Conservation (phyloP, 768 basidiomycete genomes). For the Bullera alba region DNA sequence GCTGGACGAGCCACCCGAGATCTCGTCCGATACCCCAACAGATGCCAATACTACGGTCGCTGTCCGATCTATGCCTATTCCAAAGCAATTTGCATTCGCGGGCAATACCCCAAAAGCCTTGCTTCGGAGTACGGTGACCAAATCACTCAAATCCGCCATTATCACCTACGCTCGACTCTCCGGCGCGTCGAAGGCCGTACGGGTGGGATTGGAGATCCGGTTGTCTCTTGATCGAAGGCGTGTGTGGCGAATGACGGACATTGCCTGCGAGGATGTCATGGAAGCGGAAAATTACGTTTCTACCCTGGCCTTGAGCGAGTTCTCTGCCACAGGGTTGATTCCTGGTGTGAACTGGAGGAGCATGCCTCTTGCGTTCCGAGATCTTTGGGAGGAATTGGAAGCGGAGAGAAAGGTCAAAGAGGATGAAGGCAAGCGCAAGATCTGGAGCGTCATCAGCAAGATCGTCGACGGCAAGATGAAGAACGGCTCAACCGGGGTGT, state of each 20-base stretch:
- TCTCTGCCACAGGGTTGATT: slow-evolving; percentile 48
- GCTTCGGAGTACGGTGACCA: slow-evolving; percentile 52
- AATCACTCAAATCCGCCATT: slow-evolving; percentile 57
- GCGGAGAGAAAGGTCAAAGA: slow-evolving; percentile 55
- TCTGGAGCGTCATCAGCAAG: slow-evolving; percentile 63
- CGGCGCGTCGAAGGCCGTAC: slow-evolving; percentile 64
- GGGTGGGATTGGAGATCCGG: slow-evolving; percentile 63
- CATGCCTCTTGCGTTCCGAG: slow-evolving; percentile 74
- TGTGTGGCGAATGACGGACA: slow-evolving; percentile 74
- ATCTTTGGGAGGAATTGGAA: slow-evolving; percentile 89
- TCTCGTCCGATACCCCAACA: slow-evolving; percentile 46
- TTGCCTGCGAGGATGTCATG: slow-evolving; percentile 66
- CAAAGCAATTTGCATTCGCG: slow-evolving; percentile 65
- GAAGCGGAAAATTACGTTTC: slow-evolving; percentile 91
- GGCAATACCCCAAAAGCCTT: slow-evolving; percentile 71
- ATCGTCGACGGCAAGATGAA: slow-evolving; percentile 52
- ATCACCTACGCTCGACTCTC: slow-evolving; percentile 63
- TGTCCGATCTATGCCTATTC: slow-evolving; percentile 64
- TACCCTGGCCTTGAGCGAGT: slow-evolving; percentile 70
- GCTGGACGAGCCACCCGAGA: slow-evolving; percentile 53
- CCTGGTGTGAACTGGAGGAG: slow-evolving; percentile 59
- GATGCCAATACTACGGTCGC: slow-evolving; percentile 50
- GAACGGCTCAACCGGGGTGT: neutral
- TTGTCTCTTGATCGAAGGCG: slow-evolving; percentile 57
- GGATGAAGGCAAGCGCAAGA: slow-evolving; percentile 58